Conservation (phyloP, 805 yeast species). For the Candida sakaeoensis region DNA sequence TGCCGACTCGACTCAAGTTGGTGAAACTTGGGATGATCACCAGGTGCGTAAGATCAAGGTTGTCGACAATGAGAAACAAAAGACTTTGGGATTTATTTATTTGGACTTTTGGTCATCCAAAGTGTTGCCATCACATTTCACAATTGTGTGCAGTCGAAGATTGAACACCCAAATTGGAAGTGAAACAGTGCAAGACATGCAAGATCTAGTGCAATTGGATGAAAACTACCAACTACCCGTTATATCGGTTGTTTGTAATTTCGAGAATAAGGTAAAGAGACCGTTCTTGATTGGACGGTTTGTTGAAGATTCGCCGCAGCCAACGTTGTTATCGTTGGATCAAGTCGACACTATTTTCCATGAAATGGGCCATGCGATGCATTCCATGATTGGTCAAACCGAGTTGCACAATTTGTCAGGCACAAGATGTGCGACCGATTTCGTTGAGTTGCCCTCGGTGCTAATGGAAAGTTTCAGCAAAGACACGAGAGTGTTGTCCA, state of each 20-base stretch:
- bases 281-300: conserved; percentile 22
- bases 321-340: conserved; percentile 60
- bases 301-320: conserved; percentile 19
- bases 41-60: conserved; percentile 84
- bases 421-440: conserved; percentile 92
- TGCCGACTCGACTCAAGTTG: conserved; percentile 58
- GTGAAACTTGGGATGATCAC: conserved; percentile 79
- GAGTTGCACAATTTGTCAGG: conserved; percentile 89
- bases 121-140: conserved; percentile 90
- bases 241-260: conserved; percentile 85
- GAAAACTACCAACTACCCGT: conserved; percentile 78
- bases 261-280: conserved; percentile 25
- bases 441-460: conserved; percentile 96
- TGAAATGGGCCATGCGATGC: conserved; percentile 99
- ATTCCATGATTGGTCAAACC: conserved; percentile 93
- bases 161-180: conserved; percentile 47
- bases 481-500: conserved; percentile 68
- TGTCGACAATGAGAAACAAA: conserved; percentile 43
- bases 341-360: conserved; percentile 95
- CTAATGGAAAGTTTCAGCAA: conserved; percentile 90
- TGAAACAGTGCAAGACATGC: conserved; percentile 22
- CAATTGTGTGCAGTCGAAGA: conserved; percentile 89
- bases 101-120: conserved; percentile 80
- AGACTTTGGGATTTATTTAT: conserved; percentile 74
- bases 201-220: conserved; percentile 30